These are phyloP conservation scores for Amaranthus tricolor DNA, from an alignment of 179 eudicot species.

Conservation along the genomic window DNA sequence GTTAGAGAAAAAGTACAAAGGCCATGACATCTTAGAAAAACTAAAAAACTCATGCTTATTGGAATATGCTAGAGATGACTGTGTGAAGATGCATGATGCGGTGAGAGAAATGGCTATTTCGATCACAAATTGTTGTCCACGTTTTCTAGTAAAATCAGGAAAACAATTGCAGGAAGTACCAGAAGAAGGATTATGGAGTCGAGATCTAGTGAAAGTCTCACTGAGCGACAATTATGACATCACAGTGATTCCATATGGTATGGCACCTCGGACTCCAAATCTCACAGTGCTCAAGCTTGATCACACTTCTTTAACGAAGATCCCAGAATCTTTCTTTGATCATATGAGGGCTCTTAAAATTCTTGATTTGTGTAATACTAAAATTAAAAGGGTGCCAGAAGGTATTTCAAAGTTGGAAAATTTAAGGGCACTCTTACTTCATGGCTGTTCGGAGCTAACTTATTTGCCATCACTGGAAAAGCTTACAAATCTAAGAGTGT, in stretches of 20 bases:
- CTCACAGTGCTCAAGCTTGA: slow-evolving; percentile 12
- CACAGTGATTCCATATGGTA: slow-evolving; percentile 4
- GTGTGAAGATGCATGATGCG: slow-evolving; percentile 24
- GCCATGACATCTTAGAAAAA: slow-evolving; percentile 6
- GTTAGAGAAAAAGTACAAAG: slow-evolving; percentile 20
- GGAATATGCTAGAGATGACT: neutral
- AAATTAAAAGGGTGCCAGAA: slow-evolving; percentile 17
- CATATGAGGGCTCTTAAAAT: slow-evolving; percentile 22
- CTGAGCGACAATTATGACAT: slow-evolving; percentile 9
- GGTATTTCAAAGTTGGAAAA: slow-evolving; percentile 16
- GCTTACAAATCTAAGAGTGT: slow-evolving; percentile 12
- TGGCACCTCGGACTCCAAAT: slow-evolving; percentile 13
- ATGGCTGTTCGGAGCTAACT: no score
- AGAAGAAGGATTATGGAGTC: slow-evolving; percentile 8
- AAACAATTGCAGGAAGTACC: slow-evolving; percentile 7
- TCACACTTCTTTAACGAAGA: neutral
- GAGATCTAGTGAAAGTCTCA: slow-evolving; percentile 17
- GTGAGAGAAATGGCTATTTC: slow-evolving; percentile 19
- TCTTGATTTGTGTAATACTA: slow-evolving; percentile 17
- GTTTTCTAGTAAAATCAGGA: slow-evolving; percentile 15
- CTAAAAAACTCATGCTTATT: slow-evolving; percentile 9
- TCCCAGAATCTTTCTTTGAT: slow-evolving; percentile 19
- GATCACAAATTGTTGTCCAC: neutral
- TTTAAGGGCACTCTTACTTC: slow-evolving; percentile 18
- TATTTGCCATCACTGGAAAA: neutral